A percentile compares a stretch with the other conserved stretches of the same genome.
Evolutionary conservation across 2,329 filamentous ascomycete species (phyloP).

Genomic region (Colletotrichum phormii): DNA sequence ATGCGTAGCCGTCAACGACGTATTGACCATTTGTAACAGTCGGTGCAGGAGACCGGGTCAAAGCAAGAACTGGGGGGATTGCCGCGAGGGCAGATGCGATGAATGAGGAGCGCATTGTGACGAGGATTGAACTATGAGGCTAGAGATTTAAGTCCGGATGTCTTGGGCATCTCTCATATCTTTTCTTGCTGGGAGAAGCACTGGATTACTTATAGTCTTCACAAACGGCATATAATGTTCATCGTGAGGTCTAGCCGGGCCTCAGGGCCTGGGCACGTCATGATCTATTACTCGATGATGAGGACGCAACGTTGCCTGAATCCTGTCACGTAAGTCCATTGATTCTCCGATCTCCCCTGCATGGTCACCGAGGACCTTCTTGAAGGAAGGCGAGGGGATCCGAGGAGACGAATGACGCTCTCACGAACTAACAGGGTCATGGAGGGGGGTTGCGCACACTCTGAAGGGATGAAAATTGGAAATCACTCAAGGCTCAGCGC

Average conservation of each 20-base stretch:
- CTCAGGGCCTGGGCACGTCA: background rate
- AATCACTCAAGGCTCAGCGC: background rate
- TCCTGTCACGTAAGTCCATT: too few species aligned
- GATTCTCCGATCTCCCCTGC: background rate
- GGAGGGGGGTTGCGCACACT: background rate
- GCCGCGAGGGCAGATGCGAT: background rate
- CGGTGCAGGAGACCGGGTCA: slow-evolving; percentile 18
- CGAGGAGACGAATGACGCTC: background rate
- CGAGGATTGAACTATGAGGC: background rate
- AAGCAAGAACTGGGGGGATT: background rate
- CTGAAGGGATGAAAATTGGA: background rate
- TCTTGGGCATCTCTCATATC: too few species aligned
- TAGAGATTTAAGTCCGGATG: background rate
- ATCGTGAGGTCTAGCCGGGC: background rate
- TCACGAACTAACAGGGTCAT: background rate
- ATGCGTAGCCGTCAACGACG: slow-evolving; percentile 38
- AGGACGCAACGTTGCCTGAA: background rate
- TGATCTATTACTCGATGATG: background rate
- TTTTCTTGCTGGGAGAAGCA: too few species aligned
- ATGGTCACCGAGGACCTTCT: background rate
- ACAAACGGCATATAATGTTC: background rate
- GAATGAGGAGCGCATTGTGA: slow-evolving; percentile 10
- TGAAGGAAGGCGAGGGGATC: slow-evolving; percentile 1
- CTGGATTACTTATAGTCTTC: background rate
- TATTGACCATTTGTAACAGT: slow-evolving; percentile 38